A percentile compares a stretch with the other conserved stretches of the same genome.
These are phyloP conservation scores for Metschnikowia matae DNA, from an alignment of 805 yeast genomes.

Conservation along the genomic window DNA sequence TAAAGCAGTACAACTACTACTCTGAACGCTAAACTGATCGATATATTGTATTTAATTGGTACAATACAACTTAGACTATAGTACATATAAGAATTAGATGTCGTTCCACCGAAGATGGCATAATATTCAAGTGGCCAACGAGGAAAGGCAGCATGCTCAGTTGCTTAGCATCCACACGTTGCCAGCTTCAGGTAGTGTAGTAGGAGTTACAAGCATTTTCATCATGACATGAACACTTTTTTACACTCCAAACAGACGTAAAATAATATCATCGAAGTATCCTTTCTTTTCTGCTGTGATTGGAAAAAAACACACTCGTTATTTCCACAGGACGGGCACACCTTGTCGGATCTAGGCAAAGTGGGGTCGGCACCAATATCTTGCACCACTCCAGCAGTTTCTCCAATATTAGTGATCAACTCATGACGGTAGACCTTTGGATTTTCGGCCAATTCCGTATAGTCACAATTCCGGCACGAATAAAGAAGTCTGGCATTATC, in stretches of 20 bases:
- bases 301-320: conserved; percentile 95
- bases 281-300: conserved; percentile 90
- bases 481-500: conserved; percentile 70
- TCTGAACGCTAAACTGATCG: neutral
- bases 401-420: conserved; percentile 84
- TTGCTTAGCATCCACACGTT: neutral
- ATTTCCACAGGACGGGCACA: conserved; percentile 85
- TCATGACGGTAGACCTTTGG: conserved; percentile 91
- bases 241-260: conserved; percentile 89
- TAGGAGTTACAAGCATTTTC: neutral
- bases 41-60: neutral
- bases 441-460: conserved; percentile 85
- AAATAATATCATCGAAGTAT: conserved; percentile 91
- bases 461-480: conserved; percentile 92
- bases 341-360: conserved; percentile 89
- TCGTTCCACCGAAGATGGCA: neutral
- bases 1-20: neutral
- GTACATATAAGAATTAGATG: conserved; percentile 1
- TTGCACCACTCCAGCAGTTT: conserved; percentile 94
- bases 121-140: neutral
- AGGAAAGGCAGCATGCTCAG: neutral
- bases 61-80: conserved; percentile 3
- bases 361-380: conserved; percentile 98
- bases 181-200: neutral
- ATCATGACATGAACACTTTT: conserved; percentile 52